These are phyloP conservation scores for Linum usitatissimum DNA, from an alignment of 345 rosid species.

Conservation along the genomic window DNA sequence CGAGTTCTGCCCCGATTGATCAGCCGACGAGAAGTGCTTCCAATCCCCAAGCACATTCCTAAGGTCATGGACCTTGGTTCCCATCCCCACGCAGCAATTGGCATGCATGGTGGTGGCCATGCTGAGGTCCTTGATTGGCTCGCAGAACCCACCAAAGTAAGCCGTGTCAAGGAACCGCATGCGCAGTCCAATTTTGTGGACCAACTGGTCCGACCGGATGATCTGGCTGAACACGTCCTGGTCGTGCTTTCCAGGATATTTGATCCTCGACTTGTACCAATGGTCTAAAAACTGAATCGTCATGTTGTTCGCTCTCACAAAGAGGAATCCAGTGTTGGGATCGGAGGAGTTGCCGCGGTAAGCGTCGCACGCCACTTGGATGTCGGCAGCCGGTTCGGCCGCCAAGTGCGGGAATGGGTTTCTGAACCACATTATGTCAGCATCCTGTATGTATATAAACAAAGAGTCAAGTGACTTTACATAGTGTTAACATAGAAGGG, in stretches of 20 bases:
- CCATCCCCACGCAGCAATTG: conserved; percentile 67
- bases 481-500: too few relatives aligned
- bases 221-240: conserved; percentile 71
- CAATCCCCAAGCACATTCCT: conserved; percentile 47
- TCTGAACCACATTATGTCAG: conserved; percentile 47
- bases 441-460: conserved; percentile 27
- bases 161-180: conserved; percentile 57
- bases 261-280: conserved; percentile 47
- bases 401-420: conserved; percentile 29
- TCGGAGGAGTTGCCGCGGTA: not conserved
- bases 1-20: conserved; percentile 5
- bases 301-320: conserved; percentile 27
- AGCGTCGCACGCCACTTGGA: not conserved
- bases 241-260: conserved; percentile 43
- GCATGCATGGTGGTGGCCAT: conserved; percentile 73
- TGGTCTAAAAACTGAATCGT: conserved; percentile 49
- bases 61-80: conserved; percentile 50
- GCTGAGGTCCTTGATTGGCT: conserved; percentile 42
- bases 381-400: not conserved
- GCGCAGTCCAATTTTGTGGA: conserved; percentile 6
- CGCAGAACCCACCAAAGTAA: conserved; percentile 66
- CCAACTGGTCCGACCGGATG: conserved; percentile 7
- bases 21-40: conserved; percentile 30
- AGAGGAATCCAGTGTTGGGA: not conserved
- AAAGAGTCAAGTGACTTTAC: too few relatives aligned